Evolutionary conservation across 2,329 filamentous ascomycete species (phyloP).

Genomic region (Hypoxylon sp.): DNA sequence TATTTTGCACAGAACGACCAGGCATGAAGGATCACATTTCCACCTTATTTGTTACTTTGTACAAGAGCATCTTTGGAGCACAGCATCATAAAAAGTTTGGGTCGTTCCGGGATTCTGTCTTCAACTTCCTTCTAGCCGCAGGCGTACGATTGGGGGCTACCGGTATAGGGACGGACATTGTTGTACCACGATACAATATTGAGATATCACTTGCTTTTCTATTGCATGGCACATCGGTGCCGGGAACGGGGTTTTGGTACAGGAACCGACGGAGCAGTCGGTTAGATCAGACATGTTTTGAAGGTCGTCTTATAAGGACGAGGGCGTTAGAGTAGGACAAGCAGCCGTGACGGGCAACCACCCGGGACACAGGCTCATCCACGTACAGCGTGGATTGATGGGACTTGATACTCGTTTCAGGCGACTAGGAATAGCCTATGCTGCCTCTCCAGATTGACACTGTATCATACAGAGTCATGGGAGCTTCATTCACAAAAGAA

Average conservation of each 20-base stretch:
- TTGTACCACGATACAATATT: constrained; percentile 52
- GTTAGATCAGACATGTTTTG: constrained; percentile 42
- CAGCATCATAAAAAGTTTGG: constrained; percentile 64
- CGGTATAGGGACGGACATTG: constrained; percentile 47
- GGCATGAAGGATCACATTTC: constrained; percentile 55
- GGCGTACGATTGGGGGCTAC: constrained; percentile 52
- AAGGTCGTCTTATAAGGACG: constrained; percentile 31
- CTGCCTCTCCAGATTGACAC: constrained; percentile 39
- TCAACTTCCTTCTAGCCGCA: constrained; percentile 49
- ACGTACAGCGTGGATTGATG: constrained; percentile 52
- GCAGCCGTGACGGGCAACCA: constrained; percentile 38
- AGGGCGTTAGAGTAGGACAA: constrained; percentile 43
- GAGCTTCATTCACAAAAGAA: constrained; percentile 42
- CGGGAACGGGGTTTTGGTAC: constrained; percentile 47
- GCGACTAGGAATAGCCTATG: constrained; percentile 44
- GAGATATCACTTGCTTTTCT: constrained; percentile 54
- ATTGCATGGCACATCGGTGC: constrained; percentile 51
- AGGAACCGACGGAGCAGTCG: constrained; percentile 36
- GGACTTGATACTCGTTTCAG: constrained; percentile 50
- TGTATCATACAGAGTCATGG: constrained; percentile 22
- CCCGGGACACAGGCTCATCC: constrained; percentile 43
- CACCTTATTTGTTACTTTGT: constrained; percentile 56
- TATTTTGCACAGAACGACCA: constrained; percentile 45
- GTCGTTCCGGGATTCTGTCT: constrained; percentile 52
- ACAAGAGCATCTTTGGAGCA: constrained; percentile 67